phyloP scores from a whole-genome alignment of 495 filamentous ascomycete genomes.

The Penicillium manginii region DNA sequence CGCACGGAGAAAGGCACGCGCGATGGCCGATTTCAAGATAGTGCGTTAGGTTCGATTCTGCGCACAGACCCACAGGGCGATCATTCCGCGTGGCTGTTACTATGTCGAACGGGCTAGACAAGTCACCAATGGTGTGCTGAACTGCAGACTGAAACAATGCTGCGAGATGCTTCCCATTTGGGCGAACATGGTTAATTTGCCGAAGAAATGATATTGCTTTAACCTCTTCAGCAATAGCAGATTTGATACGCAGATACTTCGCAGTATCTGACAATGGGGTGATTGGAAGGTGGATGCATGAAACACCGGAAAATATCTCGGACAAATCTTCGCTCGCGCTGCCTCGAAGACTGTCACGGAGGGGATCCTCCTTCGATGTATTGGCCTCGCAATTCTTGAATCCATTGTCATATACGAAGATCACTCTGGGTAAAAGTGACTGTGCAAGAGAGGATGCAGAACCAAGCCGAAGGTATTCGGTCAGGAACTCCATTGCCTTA shows the following conservation, averaged over 20 bases:
- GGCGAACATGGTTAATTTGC: conserved; percentile 4
- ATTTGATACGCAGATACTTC: background rate
- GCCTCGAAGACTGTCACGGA: conserved; percentile 10
- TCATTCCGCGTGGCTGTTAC: conserved; percentile 16
- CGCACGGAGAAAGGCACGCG: conserved; percentile 7
- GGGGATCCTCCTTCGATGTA: background rate
- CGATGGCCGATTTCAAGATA: conserved; percentile 19
- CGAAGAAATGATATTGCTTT: conserved; percentile 4
- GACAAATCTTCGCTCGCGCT: conserved; percentile 10
- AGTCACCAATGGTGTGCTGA: conserved; percentile 3
- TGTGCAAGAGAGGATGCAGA: conserved; percentile 9
- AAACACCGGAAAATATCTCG: conserved; percentile 2
- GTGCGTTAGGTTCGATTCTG: conserved; percentile 11
- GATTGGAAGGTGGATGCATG: background rate
- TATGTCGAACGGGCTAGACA: conserved; percentile 18
- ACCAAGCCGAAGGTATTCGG: conserved; percentile 13
- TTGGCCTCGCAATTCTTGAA: background rate
- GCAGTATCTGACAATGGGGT: background rate
- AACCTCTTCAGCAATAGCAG: background rate
- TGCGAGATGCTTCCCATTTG: conserved; percentile 12
- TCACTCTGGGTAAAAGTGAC: conserved; percentile 13
- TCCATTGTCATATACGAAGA: conserved; percentile 8
- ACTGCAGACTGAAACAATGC: conserved; percentile 19
- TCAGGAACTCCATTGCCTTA: conserved; percentile 15
- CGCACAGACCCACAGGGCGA: conserved; percentile 8